Evolutionary conservation across 345 rosid genomes (phyloP).

Genomic region (Eucalyptus erythrocorys): DNA sequence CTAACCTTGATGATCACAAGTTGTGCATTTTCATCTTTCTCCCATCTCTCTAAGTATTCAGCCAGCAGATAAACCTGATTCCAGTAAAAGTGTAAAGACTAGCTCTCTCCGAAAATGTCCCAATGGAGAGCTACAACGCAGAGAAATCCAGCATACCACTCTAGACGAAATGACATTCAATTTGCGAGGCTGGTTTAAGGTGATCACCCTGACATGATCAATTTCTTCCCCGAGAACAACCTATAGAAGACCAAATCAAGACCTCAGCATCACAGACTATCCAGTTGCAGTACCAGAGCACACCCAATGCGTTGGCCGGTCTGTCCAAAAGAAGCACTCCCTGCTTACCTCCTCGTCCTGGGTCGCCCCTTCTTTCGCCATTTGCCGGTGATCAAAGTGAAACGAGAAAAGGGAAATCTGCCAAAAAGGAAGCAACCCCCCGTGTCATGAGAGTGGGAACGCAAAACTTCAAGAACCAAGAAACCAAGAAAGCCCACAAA

Average conservation of each 20-base stretch:
- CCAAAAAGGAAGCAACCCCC: not conserved
- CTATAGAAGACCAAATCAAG: slow-evolving; percentile 13
- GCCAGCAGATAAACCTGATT: slow-evolving; percentile 72
- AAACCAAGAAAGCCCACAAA: not conserved
- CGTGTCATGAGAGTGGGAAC: not conserved
- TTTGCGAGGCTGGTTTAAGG: slow-evolving; percentile 80
- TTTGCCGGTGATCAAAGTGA: not conserved
- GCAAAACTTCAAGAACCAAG: not conserved
- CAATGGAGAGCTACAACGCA: not conserved
- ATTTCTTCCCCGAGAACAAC: slow-evolving; percentile 68
- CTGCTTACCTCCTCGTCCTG: not conserved
- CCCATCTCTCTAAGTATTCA: slow-evolving; percentile 67
- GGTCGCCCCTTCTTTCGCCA: not conserved
- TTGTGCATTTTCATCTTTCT: slow-evolving; percentile 44
- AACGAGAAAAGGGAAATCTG: not conserved
- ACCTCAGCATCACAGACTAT: not conserved
- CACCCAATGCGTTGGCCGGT: not conserved
- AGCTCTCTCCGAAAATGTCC: not conserved
- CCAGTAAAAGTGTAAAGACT: not conserved
- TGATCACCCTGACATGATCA: slow-evolving; percentile 41
- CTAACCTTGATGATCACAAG: slow-evolving; percentile 72
- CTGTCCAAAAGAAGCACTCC: not conserved
- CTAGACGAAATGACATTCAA: slow-evolving; percentile 72
- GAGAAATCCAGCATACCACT: slow-evolving; percentile 40
- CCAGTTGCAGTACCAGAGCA: not conserved